These are phyloP conservation scores for Daldinia loculata DNA, from an alignment of 495 filamentous ascomycete genomes.

Conservation along the genomic window DNA sequence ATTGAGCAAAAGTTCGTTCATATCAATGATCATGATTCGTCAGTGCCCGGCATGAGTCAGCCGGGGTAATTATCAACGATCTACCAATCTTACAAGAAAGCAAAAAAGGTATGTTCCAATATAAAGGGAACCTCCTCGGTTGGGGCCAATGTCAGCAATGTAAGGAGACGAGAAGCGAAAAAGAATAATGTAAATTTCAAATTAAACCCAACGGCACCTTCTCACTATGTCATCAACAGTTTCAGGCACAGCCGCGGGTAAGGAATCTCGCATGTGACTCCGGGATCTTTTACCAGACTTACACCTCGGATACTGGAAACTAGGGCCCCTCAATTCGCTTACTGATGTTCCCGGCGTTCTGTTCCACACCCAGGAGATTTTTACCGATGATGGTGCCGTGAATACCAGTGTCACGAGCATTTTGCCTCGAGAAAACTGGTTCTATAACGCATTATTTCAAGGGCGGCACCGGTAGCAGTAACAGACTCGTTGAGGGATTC, in stretches of 20 bases:
- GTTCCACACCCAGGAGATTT: slow-evolving; percentile 57
- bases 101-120: slow-evolving; percentile 6
- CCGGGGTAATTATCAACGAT: not conserved
- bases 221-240: slow-evolving; percentile 29
- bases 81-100: not conserved
- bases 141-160: not conserved
- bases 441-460: slow-evolving; percentile 60
- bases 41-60: slow-evolving; percentile 28
- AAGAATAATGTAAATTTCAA: not conserved
- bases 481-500: slow-evolving; percentile 53
- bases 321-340: slow-evolving; percentile 59
- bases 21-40: slow-evolving; percentile 15
- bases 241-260: slow-evolving; percentile 7
- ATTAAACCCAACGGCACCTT: not conserved
- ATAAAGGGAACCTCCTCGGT: slow-evolving; percentile 4
- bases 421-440: slow-evolving; percentile 58
- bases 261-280: slow-evolving; percentile 46
- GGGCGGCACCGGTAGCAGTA: slow-evolving; percentile 61
- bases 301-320: slow-evolving; percentile 47
- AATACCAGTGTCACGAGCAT: slow-evolving; percentile 63
- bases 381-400: slow-evolving; percentile 46
- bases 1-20: slow-evolving; percentile 12
- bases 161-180: not conserved
- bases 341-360: slow-evolving; percentile 61
- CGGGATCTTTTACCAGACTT: slow-evolving; percentile 55